Conservation (phyloP, 2,329 filamentous ascomycete species). For the Ophiostoma himal-ulmi region DNA sequence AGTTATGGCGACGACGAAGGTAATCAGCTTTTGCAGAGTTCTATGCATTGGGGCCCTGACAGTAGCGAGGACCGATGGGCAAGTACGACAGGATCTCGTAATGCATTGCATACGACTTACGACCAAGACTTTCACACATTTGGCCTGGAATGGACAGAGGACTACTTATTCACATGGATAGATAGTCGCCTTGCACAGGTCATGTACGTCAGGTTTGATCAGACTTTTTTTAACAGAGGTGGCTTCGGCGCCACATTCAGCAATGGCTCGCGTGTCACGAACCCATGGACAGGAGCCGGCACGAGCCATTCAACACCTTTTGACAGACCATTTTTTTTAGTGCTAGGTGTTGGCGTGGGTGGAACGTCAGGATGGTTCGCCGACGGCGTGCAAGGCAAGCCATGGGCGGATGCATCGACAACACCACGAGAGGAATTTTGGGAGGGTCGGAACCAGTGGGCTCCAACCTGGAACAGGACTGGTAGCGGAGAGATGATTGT, state of each 20-base stretch:
- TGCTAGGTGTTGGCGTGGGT: conserved; percentile 48
- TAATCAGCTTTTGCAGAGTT: conserved; percentile 19
- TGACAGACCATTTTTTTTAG: conserved; percentile 47
- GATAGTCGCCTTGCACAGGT: conserved; percentile 24
- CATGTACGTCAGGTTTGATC: conserved; percentile 20
- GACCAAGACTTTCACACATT: conserved; percentile 21
- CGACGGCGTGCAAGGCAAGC: conserved; percentile 22
- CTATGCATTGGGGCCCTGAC: conserved; percentile 24
- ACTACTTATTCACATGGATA: conserved; percentile 24
- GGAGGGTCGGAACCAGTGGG: conserved; percentile 18
- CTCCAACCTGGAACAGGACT: conserved; percentile 18
- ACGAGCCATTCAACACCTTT: conserved; percentile 38
- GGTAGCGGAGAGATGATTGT: conserved; percentile 24
- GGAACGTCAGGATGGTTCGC: conserved; percentile 44
- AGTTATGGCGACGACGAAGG: conserved; percentile 20
- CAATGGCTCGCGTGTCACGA: conserved; percentile 18
- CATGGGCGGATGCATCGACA: conserved; percentile 22
- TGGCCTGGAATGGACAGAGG: conserved; percentile 23
- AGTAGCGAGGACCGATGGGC: conserved; percentile 21
- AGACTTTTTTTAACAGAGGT: conserved; percentile 18
- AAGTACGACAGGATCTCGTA: conserved; percentile 16
- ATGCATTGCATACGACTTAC: conserved; percentile 19
- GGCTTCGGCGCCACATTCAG: conserved; percentile 18
- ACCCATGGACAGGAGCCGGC: conserved; percentile 19
- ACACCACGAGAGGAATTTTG: conserved; percentile 22